Conservation (phyloP, 1,284 basidiomycete genomes). For the Hymenochaete sp. region DNA sequence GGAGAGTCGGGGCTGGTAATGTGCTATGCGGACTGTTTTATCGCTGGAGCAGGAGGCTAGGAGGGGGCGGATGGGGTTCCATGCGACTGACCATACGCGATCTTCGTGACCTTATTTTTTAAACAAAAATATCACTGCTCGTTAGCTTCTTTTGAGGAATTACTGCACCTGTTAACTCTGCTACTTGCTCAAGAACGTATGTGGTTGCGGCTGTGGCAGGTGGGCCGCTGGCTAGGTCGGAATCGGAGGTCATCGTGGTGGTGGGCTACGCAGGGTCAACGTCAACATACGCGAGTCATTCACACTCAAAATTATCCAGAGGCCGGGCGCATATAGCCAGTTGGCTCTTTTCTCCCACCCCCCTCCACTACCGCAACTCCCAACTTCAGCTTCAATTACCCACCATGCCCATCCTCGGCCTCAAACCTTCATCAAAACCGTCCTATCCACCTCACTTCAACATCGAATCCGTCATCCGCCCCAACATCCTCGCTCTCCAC, state of each 20-base stretch:
- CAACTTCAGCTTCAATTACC: background rate
- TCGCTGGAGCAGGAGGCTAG: slow-evolving; percentile 93
- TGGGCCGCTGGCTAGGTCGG: no score
- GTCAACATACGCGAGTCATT: slow-evolving; percentile 6
- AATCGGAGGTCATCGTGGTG: no score
- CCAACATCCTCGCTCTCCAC: slow-evolving; percentile 86
- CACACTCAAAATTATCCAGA: no score
- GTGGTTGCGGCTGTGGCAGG: background rate
- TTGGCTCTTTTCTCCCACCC: background rate
- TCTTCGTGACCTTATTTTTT: slow-evolving; percentile 66
- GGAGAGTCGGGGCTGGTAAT: no score
- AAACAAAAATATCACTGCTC: background rate
- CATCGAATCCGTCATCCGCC: slow-evolving; percentile 78
- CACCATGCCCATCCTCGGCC: slow-evolving; percentile 40
- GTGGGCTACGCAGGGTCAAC: no score
- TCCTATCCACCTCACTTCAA: slow-evolving; percentile 68
- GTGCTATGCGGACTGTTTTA: slow-evolving; percentile 82
- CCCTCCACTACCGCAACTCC: background rate
- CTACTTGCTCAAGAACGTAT: slow-evolving; percentile 13
- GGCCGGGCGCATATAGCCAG: slow-evolving; percentile 5
- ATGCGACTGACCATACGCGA: slow-evolving; percentile 83
- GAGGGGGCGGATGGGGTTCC: slow-evolving; percentile 80
- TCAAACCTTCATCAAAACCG: slow-evolving; percentile 34
- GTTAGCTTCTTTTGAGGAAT: background rate
- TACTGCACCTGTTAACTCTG: slow-evolving; percentile 15